Evolutionary conservation across 2,329 filamentous ascomycete genomes (phyloP).

Genomic region (Diaporthe caulivora): DNA sequence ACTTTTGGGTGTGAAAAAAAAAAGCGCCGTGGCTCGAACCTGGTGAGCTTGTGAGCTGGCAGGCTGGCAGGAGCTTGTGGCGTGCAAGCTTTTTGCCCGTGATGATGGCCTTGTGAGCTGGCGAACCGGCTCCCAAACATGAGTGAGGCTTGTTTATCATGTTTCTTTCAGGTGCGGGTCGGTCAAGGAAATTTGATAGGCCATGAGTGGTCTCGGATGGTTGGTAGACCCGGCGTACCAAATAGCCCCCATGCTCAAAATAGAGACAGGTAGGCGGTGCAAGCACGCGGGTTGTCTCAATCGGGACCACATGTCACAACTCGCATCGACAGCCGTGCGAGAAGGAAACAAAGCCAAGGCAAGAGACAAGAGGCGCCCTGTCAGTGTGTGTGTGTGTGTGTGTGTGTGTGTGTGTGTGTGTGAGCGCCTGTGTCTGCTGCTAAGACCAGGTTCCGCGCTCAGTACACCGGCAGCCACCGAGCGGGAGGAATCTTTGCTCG

Average conservation of each 20-base stretch:
- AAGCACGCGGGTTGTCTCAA: constrained; percentile 10
- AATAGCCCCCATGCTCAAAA: constrained; percentile 27
- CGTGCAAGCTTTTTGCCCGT: neutral
- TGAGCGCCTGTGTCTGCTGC: neutral
- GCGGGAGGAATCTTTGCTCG: neutral
- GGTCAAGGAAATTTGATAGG: neutral
- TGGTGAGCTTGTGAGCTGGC: neutral
- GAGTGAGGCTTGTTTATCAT: constrained; percentile 1
- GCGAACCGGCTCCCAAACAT: neutral
- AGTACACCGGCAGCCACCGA: neutral
- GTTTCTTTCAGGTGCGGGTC: constrained; percentile 12
- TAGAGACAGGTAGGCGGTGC: constrained; percentile 21
- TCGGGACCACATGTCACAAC: neutral
- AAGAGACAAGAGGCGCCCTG: neutral
- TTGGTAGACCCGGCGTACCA: neutral
- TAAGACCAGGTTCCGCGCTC: neutral
- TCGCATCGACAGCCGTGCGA: neutral
- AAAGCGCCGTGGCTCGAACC: neutral
- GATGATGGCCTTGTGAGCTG: neutral
- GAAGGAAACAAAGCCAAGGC: neutral
- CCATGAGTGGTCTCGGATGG: neutral
- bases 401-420: neutral
- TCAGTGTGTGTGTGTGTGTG: neutral
- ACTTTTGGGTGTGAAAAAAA: neutral
- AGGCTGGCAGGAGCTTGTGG: neutral